These are phyloP conservation scores for Pichia sp. DNA, from an alignment of 1,139 yeast genomes.

Conservation along the genomic window DNA sequence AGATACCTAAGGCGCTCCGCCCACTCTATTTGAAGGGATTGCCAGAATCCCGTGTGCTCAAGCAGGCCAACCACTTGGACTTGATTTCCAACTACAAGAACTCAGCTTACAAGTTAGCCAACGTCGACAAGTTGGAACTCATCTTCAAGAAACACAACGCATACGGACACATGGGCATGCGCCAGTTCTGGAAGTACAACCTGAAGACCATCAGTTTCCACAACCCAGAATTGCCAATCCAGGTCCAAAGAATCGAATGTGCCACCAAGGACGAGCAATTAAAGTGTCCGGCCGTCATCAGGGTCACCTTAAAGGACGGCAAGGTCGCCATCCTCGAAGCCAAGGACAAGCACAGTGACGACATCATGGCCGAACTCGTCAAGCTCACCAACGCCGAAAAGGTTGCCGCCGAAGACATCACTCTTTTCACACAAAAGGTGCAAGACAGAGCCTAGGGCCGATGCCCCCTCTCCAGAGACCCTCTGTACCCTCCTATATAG, in stretches of 20 bases:
- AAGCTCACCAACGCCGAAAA: conserved; percentile 35
- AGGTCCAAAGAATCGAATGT: conserved; percentile 55
- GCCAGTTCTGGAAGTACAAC: conserved; percentile 67
- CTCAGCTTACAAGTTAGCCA: conserved; percentile 43
- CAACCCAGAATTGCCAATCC: conserved; percentile 66
- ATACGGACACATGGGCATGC: conserved; percentile 52
- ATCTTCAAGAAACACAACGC: conserved; percentile 44
- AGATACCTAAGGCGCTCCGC: conserved; percentile 19
- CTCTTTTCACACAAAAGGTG: conserved; percentile 8
- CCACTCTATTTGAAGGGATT: conserved; percentile 30
- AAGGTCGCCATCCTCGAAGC: conserved; percentile 35
- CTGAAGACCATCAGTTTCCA: conserved; percentile 81
- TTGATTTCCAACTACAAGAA: conserved; percentile 41
- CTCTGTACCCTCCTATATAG: no score
- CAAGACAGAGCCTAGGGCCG: conserved; percentile 1
- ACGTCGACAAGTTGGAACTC: conserved; percentile 39
- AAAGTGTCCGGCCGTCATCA: conserved; percentile 46
- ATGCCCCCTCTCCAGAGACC: no score
- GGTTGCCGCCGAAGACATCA: conserved; percentile 34
- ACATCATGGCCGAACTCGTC: conserved; percentile 39
- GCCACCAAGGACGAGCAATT: conserved; percentile 39
- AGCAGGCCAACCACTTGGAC: conserved; percentile 43
- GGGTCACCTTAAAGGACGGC: conserved; percentile 36
- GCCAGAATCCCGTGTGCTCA: conserved; percentile 33
- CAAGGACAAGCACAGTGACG: conserved; percentile 37